Base-by-base conservation (phyloP, 1,284 basidiomycete species). In the Ganoderma sp. region DNA sequence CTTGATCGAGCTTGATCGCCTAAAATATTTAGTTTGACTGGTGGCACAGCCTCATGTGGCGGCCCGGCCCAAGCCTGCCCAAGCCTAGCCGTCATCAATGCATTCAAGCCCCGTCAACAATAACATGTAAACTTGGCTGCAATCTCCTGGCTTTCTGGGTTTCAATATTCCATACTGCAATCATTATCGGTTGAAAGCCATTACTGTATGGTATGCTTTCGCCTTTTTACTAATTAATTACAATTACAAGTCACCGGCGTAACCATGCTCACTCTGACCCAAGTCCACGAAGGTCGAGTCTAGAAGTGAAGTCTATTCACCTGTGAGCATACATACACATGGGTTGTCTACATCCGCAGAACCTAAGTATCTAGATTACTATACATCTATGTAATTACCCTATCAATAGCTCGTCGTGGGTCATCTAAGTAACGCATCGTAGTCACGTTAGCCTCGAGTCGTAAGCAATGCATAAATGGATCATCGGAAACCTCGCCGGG, bases 301-400 rank as follows among this genome's bases (percentile, higher is more conserved):
- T 52, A 14, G 4, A 52, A 52, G 48, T 52, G 22, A 52, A 25
- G 48, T 52, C 48, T 52, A 52, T 52, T 52, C 48, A 52, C 48
- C 22, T 14, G 22, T 25, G n/a, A 25, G 10, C 10, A 14, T 14
- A 52, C 22, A 52, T 52, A 52, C 48, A 52, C 25, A 25, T 25
- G 3, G 22, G 22, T 22, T 4, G 14, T 52, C 22, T 52, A 14
- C 48, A 19, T 12, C 22, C 10, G 22, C 25, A 4, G 25, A 43
- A 43, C 14, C 42, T 15, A 25, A 25, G 12, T 52, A 25, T 48
- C 45, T 50, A 25, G 10, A 52, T 52, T 52, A 25, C 3, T n/a
- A 22, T 25, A 25, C 48, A 25, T 14, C 3, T 52, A 25, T 25
- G 48, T 25, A 43, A 43, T 15, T 17, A 52, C 48, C 48, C 48